Conservation (phyloP, 139 green algal genomes). For the Astrephomene gubernaculifera region DNA sequence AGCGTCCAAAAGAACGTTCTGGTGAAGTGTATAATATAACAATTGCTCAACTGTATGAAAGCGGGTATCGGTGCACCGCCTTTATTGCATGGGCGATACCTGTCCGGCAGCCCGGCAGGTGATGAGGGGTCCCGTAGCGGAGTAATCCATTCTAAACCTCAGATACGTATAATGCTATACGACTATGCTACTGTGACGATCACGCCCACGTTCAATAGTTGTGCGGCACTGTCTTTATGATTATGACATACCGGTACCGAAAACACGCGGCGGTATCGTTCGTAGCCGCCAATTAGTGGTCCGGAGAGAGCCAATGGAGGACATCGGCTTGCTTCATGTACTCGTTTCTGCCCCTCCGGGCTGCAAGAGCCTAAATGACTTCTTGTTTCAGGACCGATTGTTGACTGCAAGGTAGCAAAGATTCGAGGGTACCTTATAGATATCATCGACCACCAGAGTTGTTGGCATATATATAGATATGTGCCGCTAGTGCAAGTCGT, state of each 20-base stretch:
- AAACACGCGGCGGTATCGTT: no score
- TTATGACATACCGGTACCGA: no score
- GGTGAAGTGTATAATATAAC: background rate
- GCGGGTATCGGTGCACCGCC: no score
- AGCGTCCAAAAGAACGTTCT: background rate
- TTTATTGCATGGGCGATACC: no score
- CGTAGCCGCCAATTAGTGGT: background rate
- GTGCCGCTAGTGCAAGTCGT: background rate
- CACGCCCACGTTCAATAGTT: background rate
- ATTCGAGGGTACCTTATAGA: no score
- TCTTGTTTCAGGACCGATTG: background rate
- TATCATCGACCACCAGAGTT: background rate
- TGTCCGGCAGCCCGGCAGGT: no score
- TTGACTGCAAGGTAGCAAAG: conserved; percentile 16
- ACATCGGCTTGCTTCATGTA: background rate
- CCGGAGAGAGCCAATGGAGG: background rate
- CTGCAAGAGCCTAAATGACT: background rate
- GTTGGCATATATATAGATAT: background rate
- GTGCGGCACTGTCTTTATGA: background rate
- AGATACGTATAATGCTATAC: background rate
- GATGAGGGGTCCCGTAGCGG: no score
- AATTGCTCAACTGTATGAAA: no score
- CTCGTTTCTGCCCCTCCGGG: background rate
- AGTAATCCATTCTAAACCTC: background rate
- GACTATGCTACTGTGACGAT: background rate